Conservation (phyloP, 305 asterid genomes). For the Plantago lanceolata region DNA sequence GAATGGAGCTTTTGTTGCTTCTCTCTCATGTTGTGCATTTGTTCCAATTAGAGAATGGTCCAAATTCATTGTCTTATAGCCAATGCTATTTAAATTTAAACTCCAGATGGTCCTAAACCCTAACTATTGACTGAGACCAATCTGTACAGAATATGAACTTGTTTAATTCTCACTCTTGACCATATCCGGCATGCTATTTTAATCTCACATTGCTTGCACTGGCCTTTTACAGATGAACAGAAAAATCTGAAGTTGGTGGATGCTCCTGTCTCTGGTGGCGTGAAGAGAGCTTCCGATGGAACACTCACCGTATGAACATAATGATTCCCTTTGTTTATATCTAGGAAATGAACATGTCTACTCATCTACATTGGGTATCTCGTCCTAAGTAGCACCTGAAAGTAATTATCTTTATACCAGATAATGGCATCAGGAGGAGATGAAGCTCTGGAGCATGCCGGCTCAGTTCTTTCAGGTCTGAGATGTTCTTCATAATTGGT, state of each 20-base stretch:
- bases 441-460: constrained; percentile 85
- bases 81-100: background rate
- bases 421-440: constrained; percentile 93
- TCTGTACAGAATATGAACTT: too few species aligned
- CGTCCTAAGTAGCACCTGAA: constrained; percentile 25
- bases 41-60: background rate
- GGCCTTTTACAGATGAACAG: constrained; percentile 50
- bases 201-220: constrained; percentile 16
- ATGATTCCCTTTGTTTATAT: constrained; percentile 4
- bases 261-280: constrained; percentile 99
- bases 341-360: constrained; percentile 1
- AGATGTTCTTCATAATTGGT: constrained; percentile 13
- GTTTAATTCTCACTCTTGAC: too few species aligned
- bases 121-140: background rate
- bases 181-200: background rate
- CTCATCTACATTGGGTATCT: constrained; percentile 11
- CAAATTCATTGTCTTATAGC: background rate
- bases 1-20: background rate
- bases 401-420: constrained; percentile 38
- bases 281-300: constrained; percentile 82
- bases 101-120: background rate
- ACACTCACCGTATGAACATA: constrained; percentile 73
- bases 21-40: background rate
- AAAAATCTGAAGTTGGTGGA: constrained; percentile 81
- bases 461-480: constrained; percentile 82